A percentile compares a stretch with the other conserved stretches of the same genome.
These are phyloP conservation scores for Elsinoe perseae DNA, from an alignment of 2,329 filamentous ascomycete species.

Conservation along the genomic window DNA sequence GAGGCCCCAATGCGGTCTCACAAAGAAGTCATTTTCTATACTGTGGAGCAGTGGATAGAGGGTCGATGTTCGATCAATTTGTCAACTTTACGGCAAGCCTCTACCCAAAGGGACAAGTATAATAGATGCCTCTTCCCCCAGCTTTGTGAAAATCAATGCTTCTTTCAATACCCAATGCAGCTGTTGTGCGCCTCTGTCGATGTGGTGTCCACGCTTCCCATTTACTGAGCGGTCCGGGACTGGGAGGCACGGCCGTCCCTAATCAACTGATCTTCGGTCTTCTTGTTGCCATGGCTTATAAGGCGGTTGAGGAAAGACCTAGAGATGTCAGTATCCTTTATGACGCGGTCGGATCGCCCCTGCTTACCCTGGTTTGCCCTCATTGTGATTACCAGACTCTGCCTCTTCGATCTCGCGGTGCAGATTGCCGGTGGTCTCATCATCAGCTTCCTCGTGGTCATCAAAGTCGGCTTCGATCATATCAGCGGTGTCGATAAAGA, in stretches of 20 bases:
- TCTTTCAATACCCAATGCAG: constrained; percentile 1
- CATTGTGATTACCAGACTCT: constrained; percentile 25
- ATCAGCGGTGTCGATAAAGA: background rate
- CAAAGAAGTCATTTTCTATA: too few relatives aligned
- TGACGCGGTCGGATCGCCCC: too few relatives aligned
- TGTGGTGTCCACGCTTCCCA: background rate
- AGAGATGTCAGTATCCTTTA: background rate
- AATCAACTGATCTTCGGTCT: constrained; percentile 32
- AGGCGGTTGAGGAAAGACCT: constrained; percentile 30
- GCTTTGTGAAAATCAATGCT: background rate
- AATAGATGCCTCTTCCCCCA: background rate
- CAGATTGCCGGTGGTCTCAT: constrained; percentile 32
- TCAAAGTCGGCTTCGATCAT: constrained; percentile 19
- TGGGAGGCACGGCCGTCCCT: constrained; percentile 18
- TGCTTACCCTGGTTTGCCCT: constrained; percentile 28
- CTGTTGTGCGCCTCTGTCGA: constrained; percentile 1
- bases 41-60: background rate
- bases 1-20: too few relatives aligned
- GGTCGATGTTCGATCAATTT: background rate
- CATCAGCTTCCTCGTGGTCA: constrained; percentile 30
- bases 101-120: constrained; percentile 1
- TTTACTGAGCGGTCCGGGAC: background rate
- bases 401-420: constrained; percentile 30
- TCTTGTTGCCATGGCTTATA: constrained; percentile 34
- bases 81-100: background rate